These are phyloP conservation scores for Fraxinus sp. DNA, from an alignment of 305 asterid species.

Conservation along the genomic window DNA sequence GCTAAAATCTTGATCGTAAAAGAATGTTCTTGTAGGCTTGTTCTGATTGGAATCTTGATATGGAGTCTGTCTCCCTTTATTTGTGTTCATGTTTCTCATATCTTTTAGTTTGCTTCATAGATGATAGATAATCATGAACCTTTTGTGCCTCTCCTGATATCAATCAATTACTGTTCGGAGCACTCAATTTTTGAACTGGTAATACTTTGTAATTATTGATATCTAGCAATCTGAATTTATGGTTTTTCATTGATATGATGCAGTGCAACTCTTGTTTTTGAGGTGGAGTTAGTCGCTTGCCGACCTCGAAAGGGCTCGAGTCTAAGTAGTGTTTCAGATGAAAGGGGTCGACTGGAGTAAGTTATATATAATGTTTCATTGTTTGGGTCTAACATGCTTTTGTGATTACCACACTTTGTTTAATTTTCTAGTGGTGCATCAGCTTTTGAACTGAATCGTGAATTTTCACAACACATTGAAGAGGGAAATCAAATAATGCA, in stretches of 20 bases:
- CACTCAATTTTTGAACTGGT: neutral
- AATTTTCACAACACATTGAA: neutral
- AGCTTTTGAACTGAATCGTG: neutral
- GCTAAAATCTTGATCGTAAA: neutral
- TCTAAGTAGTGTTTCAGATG: conserved; percentile 77
- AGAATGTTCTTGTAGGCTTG: neutral
- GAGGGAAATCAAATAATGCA: neutral
- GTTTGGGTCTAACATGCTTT: neutral
- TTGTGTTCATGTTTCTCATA: neutral
- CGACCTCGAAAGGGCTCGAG: conserved; percentile 92
- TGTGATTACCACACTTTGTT: neutral
- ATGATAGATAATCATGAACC: neutral
- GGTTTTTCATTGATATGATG: conserved; percentile 20
- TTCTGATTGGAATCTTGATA: neutral
- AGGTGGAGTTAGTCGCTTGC: conserved; percentile 93
- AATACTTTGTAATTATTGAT: neutral
- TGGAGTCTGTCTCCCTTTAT: neutral
- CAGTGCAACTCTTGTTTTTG: conserved; percentile 88
- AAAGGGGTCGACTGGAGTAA: conserved; percentile 93
- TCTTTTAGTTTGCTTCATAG: neutral
- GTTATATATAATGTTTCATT: conserved; percentile 19
- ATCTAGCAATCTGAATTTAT: neutral
- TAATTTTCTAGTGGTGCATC: neutral
- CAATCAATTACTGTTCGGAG: neutral
- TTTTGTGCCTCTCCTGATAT: neutral